Percentiles rank a stretch among this genome's conserved stretches.
phyloP scores from a whole-genome alignment of 139 green algal species.

The Chlorella ohadii region DNA sequence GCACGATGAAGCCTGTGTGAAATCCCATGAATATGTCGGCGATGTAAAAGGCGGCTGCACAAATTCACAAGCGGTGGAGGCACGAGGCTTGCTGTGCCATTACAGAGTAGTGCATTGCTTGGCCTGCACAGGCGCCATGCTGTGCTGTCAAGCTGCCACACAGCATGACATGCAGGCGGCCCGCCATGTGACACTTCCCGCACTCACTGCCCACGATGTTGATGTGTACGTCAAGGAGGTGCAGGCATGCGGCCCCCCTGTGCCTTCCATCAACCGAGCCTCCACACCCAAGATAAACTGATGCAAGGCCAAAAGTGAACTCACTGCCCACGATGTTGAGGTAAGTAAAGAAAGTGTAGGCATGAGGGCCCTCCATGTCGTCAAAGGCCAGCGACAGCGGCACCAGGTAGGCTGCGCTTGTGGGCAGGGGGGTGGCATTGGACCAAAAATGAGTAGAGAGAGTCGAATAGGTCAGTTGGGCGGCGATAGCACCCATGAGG shows the following conservation, averaged over 20 bases:
- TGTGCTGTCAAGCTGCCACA: no score
- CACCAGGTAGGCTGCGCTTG: conserved; percentile 20
- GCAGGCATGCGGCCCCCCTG: neutral
- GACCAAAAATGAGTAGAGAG: no score
- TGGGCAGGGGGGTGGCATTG: no score
- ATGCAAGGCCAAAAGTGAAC: no score
- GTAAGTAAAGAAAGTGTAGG: conserved; percentile 10
- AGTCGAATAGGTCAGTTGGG: no score
- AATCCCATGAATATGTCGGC: conserved; percentile 19
- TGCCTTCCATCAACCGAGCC: no score
- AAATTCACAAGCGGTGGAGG: neutral
- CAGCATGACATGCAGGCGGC: no score
- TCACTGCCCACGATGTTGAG: conserved; percentile 18
- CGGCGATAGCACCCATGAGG: no score
- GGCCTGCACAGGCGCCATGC: no score
- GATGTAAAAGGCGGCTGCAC: conserved; percentile 19
- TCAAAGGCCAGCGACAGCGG: conserved; percentile 33
- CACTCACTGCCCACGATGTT: conserved; percentile 24
- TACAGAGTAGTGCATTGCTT: no score
- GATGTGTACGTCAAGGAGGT: neutral
- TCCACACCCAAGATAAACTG: neutral
- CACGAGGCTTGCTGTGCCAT: no score
- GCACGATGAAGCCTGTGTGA: conserved; percentile 20
- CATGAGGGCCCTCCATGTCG: neutral
- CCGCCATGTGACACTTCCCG: no score